Conservation (phyloP, 345 rosid species). For the Pelargonium nanum region DNA sequence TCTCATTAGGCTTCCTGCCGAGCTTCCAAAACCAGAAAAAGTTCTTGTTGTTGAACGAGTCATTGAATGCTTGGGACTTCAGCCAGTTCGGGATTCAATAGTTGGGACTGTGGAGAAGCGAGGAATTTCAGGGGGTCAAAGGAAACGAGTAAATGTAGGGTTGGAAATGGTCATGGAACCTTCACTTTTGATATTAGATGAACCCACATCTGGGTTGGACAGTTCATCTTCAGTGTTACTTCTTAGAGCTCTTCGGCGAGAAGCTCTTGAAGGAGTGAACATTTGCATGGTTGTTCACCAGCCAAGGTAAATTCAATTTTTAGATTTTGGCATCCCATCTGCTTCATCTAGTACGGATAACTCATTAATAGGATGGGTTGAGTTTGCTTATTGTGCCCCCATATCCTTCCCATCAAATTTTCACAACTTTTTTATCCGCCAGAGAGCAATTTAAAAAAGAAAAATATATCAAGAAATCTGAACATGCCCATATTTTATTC, state of each 20-base stretch:
- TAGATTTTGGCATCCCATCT: background rate
- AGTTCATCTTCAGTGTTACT: constrained; percentile 94
- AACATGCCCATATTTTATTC: background rate
- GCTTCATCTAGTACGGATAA: no score
- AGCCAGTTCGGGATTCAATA: constrained; percentile 69
- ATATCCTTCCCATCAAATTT: no score
- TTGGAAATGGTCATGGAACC: constrained; percentile 99
- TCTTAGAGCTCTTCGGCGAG: constrained; percentile 90
- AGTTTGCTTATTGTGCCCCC: no score
- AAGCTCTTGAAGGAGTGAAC: constrained; percentile 98
- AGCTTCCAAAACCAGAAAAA: constrained; percentile 66
- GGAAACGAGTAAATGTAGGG: constrained; percentile 96
- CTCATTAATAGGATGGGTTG: no score
- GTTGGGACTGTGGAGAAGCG: constrained; percentile 96
- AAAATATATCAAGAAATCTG: background rate
- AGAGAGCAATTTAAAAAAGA: background rate
- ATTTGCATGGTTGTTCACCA: constrained; percentile 95
- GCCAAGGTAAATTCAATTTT: constrained; percentile 50
- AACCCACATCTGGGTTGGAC: constrained; percentile 96
- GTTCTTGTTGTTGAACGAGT: constrained; percentile 94
- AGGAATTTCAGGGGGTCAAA: constrained; percentile 99
- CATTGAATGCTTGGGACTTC: constrained; percentile 79
- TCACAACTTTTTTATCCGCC: no score
- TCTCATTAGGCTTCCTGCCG: constrained; percentile 52
- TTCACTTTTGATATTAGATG: constrained; percentile 92